Conservation (phyloP, 495 filamentous ascomycete genomes). For the Aspergillus avenaceus region DNA sequence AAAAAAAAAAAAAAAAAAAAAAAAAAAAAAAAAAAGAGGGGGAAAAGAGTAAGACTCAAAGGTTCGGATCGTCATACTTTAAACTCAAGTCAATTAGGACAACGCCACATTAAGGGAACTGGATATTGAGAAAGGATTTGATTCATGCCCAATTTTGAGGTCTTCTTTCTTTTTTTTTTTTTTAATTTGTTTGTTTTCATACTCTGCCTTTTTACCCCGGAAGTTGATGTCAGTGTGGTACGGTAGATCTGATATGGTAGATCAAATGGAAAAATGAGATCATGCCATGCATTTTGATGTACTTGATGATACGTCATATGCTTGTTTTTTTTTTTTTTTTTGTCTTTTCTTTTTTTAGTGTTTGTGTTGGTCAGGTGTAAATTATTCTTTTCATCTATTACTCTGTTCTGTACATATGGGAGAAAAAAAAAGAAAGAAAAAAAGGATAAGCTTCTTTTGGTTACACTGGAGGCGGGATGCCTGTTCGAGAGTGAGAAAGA, state of each 20-base stretch:
- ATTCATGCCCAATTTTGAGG: background rate
- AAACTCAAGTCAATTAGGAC: background rate
- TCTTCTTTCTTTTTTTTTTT: background rate
- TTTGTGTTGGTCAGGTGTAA: too few relatives aligned
- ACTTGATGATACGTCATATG: background rate
- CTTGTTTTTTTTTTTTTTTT: too few relatives aligned
- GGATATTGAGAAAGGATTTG: background rate
- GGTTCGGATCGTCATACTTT: constrained; percentile 1
- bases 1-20: background rate
- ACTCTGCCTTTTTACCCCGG: too few relatives aligned
- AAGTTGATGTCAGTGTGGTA: too few relatives aligned
- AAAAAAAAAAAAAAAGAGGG: background rate
- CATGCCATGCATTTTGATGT: background rate
- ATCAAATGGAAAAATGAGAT: background rate
- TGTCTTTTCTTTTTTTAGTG: too few relatives aligned
- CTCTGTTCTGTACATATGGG: background rate
- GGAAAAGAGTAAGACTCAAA: background rate
- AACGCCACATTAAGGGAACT: background rate
- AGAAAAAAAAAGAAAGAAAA: background rate
- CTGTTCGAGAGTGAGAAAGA: too few relatives aligned
- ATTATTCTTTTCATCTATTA: background rate
- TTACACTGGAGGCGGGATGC: background rate
- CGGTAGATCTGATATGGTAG: background rate
- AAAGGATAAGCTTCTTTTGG: background rate
- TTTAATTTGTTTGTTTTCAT: too few relatives aligned